These are phyloP conservation scores for Tetrapisispora iriomotensis DNA, from an alignment of 805 yeast species.

Conservation along the genomic window DNA sequence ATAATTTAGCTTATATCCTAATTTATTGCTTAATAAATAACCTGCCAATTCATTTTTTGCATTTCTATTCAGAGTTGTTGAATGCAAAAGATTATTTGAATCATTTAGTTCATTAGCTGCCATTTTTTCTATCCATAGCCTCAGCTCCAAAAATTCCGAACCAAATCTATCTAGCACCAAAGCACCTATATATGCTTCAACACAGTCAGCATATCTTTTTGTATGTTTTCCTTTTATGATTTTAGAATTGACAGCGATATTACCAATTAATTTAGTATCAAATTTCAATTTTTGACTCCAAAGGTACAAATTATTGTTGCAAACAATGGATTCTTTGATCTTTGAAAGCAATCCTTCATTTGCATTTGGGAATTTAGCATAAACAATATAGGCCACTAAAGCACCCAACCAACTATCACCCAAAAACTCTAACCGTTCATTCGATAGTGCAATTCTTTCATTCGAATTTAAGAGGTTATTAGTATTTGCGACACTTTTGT, in stretches of 20 bases:
- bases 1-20: constrained; percentile 11
- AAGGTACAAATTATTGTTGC: constrained; percentile 55
- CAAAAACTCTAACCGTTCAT: constrained; percentile 75
- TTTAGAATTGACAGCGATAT: constrained; percentile 36
- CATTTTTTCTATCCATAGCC: constrained; percentile 42
- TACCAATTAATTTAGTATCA: constrained; percentile 41
- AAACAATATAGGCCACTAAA: constrained; percentile 55
- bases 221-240: constrained; percentile 47
- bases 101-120: constrained; percentile 23
- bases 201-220: constrained; percentile 57
- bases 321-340: constrained; percentile 54
- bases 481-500: constrained; percentile 14
- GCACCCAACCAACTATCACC: constrained; percentile 76
- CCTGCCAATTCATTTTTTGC: constrained; percentile 72
- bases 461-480: constrained; percentile 10
- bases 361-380: constrained; percentile 48
- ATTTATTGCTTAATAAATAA: constrained; percentile 34
- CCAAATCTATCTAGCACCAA: constrained; percentile 40
- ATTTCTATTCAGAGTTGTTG: constrained; percentile 36
- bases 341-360: constrained; percentile 69
- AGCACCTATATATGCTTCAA: constrained; percentile 88
- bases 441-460: constrained; percentile 21
- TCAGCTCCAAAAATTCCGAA: constrained; percentile 35
- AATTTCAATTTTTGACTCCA: constrained; percentile 59
- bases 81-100: constrained; percentile 10